Evolutionary conservation across 768 basidiomycete species (phyloP).

Genomic region (Suillus luteus): DNA sequence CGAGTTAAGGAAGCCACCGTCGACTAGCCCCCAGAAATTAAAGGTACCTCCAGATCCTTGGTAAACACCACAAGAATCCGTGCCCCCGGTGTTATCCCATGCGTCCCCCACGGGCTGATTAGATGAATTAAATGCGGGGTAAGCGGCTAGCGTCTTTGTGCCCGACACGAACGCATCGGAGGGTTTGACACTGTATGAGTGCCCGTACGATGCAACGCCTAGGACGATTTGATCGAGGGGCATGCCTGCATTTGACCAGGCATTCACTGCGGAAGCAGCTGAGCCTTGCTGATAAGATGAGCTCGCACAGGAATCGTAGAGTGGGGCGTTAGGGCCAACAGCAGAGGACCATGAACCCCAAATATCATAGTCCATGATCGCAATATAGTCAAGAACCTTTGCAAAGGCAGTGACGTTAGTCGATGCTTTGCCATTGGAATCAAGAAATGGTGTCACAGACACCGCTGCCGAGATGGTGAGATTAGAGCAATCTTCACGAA

Average conservation of each 20-base stretch:
- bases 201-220: conserved; percentile 84
- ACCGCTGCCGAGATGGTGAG: conserved; percentile 76
- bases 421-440: conserved; percentile 53
- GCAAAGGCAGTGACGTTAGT: conserved; percentile 69
- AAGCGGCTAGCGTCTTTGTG: conserved; percentile 41
- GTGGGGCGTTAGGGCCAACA: conserved; percentile 81
- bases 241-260: conserved; percentile 81
- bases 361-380: conserved; percentile 74
- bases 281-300: conserved; percentile 65
- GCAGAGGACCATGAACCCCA: conserved; percentile 53
- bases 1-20: conserved; percentile 52
- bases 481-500: conserved; percentile 49
- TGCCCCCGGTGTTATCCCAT: conserved; percentile 49
- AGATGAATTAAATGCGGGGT: conserved; percentile 51
- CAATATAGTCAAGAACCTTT: conserved; percentile 71
- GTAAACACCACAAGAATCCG: conserved; percentile 63
- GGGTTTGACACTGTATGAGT: conserved; percentile 52
- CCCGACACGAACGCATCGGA: conserved; percentile 24
- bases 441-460: conserved; percentile 65
- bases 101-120: conserved; percentile 53
- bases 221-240: conserved; percentile 72
- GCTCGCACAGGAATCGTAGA: conserved; percentile 74
- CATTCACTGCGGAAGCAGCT: conserved; percentile 67
- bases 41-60: conserved; percentile 47
- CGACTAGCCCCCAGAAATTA: conserved; percentile 64